Evolutionary conservation across 2,329 filamentous ascomycete genomes (phyloP).

Genomic region (Ophiostoma angusticollis): DNA sequence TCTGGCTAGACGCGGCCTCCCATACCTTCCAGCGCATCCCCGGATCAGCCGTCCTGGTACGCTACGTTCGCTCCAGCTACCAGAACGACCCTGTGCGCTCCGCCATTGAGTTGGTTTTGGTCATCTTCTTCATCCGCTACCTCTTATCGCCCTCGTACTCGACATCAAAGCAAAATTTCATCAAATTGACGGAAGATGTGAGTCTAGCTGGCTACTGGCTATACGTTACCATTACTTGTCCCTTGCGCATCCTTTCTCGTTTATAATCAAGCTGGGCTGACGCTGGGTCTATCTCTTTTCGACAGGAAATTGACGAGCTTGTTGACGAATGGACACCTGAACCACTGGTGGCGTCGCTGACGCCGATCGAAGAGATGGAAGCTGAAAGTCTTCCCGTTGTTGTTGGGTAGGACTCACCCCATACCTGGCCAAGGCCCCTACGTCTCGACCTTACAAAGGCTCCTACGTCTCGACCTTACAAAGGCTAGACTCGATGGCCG

Average conservation of each 20-base stretch:
- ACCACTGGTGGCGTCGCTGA: slow-evolving; percentile 66
- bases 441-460: not conserved
- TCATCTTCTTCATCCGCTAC: slow-evolving; percentile 92
- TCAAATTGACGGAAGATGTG: slow-evolving; percentile 72
- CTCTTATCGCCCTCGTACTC: slow-evolving; percentile 85
- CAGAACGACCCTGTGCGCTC: slow-evolving; percentile 93
- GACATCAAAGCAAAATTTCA: slow-evolving; percentile 78
- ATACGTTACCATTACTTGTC: not conserved
- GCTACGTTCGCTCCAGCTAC: slow-evolving; percentile 94
- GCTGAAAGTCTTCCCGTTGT: slow-evolving; percentile 78
- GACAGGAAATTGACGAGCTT: slow-evolving; percentile 90
- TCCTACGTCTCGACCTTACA: not conserved
- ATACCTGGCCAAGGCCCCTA: not conserved
- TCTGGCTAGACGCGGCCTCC: slow-evolving; percentile 38
- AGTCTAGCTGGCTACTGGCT: slow-evolving; percentile 5
- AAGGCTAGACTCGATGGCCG: too few relatives aligned
- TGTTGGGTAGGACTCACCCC: slow-evolving; percentile 50
- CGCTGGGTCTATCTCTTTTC: too few relatives aligned
- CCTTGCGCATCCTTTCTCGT: not conserved
- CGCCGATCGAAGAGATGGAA: slow-evolving; percentile 64
- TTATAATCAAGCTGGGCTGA: too few relatives aligned
- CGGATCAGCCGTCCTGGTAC: slow-evolving; percentile 83
- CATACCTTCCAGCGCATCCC: slow-evolving; percentile 78
- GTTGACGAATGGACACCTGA: slow-evolving; percentile 96
- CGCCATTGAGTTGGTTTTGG: slow-evolving; percentile 81